Evolutionary conservation across 805 yeast genomes (phyloP).

Genomic region (Metschnikowia gruessii): DNA sequence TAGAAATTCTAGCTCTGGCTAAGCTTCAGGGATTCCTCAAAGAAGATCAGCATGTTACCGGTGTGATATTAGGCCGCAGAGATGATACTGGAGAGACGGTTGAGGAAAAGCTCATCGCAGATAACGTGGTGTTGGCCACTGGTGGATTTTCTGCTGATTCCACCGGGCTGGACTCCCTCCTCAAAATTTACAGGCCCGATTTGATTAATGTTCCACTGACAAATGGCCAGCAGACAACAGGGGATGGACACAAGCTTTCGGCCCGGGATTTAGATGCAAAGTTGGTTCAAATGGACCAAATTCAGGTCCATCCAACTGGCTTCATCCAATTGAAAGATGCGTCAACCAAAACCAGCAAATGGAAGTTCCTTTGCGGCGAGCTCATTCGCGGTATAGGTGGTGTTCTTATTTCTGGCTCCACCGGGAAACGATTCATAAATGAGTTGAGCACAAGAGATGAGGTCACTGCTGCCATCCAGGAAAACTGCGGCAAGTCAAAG

Average conservation of each 20-base stretch:
- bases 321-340: conserved; percentile 41
- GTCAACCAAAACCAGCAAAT: conserved; percentile 35
- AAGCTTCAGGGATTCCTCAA: conserved; percentile 23
- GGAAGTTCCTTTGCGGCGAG: conserved; percentile 61
- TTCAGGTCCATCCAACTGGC: conserved; percentile 65
- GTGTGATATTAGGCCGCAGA: conserved; percentile 35
- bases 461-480: conserved; percentile 45
- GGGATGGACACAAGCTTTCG: conserved; percentile 57
- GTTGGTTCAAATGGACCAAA: conserved; percentile 54
- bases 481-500: conserved; percentile 17
- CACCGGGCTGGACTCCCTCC: conserved; percentile 30
- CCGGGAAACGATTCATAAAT: conserved; percentile 51
- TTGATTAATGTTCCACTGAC: conserved; percentile 49
- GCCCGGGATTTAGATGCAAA: conserved; percentile 43
- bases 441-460: conserved; percentile 53
- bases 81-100: conserved; percentile 12
- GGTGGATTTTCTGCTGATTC: conserved; percentile 55
- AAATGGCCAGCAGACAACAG: conserved; percentile 54
- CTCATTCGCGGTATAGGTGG: conserved; percentile 61
- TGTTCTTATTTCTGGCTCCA: conserved; percentile 42
- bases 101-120: conserved; percentile 5
- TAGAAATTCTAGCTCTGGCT: conserved; percentile 18
- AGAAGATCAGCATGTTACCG: conserved; percentile 33
- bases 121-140: conserved; percentile 48
- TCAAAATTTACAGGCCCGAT: conserved; percentile 47